phyloP scores from a whole-genome alignment of 139 green algal genomes.

The Chlamydomonas eustigma region DNA sequence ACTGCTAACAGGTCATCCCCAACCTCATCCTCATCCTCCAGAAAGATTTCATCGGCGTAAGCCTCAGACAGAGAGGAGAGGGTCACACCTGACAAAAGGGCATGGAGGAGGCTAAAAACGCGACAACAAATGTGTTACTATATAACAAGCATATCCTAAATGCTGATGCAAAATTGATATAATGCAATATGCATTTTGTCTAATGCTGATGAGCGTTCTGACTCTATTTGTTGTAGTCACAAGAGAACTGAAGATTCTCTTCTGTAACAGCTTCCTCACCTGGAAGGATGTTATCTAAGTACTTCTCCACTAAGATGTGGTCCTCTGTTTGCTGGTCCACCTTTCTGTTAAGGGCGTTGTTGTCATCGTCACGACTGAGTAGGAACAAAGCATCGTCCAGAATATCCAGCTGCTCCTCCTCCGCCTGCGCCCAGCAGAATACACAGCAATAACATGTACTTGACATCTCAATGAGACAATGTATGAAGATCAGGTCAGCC shows the following conservation, averaged over 20 bases:
- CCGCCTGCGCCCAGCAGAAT: constrained; percentile 8
- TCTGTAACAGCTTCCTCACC: too few relatives aligned
- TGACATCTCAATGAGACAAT: too few relatives aligned
- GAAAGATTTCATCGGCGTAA: constrained; percentile 37
- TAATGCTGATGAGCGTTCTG: too few relatives aligned
- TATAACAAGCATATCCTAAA: too few relatives aligned
- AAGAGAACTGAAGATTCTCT: too few relatives aligned
- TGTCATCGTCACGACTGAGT: constrained; percentile 11
- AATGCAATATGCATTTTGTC: too few relatives aligned
- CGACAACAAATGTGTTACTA: not conserved
- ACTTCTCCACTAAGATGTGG: constrained; percentile 13
- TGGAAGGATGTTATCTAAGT: constrained; percentile 36
- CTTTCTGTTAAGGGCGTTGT: not conserved
- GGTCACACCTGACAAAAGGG: constrained; percentile 9
- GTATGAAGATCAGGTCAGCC: too few relatives aligned
- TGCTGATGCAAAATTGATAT: too few relatives aligned
- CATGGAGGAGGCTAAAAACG: not conserved
- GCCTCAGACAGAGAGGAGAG: constrained; percentile 16
- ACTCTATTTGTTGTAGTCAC: too few relatives aligned
- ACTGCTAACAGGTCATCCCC: not conserved
- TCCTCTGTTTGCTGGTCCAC: constrained; percentile 7
- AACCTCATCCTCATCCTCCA: constrained; percentile 6
- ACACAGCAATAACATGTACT: too few relatives aligned
- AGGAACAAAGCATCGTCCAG: constrained; percentile 28
- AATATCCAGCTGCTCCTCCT: constrained; percentile 31